These are phyloP conservation scores for Ophiocordyceps camponoti-floridani DNA, from an alignment of 2,329 filamentous ascomycete species.

Conservation along the genomic window DNA sequence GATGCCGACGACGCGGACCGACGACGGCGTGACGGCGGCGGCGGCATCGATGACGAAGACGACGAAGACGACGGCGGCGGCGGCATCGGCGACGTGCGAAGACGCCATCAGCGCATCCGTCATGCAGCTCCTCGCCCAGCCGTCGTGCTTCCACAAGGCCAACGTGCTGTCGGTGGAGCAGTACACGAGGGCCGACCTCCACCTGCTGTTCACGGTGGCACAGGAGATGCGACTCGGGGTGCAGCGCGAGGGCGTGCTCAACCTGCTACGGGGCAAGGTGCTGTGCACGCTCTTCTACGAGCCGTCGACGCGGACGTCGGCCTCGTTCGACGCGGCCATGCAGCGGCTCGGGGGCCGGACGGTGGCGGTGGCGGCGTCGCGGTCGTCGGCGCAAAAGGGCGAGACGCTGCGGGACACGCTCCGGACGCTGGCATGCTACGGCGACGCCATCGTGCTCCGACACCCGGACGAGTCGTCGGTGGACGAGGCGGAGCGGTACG, in stretches of 20 bases:
- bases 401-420: slow-evolving; percentile 88
- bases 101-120: slow-evolving; percentile 39
- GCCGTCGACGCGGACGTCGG: slow-evolving; percentile 86
- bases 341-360: slow-evolving; percentile 86
- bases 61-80: neutral
- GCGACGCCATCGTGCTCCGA: slow-evolving; percentile 87
- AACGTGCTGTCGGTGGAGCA: slow-evolving; percentile 87
- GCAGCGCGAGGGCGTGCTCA: slow-evolving; percentile 76
- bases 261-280: slow-evolving; percentile 70
- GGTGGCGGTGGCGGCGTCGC: slow-evolving; percentile 61
- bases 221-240: slow-evolving; percentile 96
- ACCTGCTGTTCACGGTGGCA: slow-evolving; percentile 87
- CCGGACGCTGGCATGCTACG: slow-evolving; percentile 84
- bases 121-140: slow-evolving; percentile 51
- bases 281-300: slow-evolving; percentile 94
- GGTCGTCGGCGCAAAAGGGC: slow-evolving; percentile 85
- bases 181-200: slow-evolving; percentile 73
- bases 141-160: slow-evolving; percentile 72
- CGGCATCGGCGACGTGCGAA: slow-evolving; percentile 19
- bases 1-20: slow-evolving; percentile 16
- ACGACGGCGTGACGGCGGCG: slow-evolving; percentile 7
- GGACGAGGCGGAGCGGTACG: slow-evolving; percentile 70
- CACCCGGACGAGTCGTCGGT: slow-evolving; percentile 74
- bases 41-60: too few species aligned
- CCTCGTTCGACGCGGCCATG: slow-evolving; percentile 96